Conservation (phyloP, 2,329 filamentous ascomycete genomes). For the Cyclaneusma minus region DNA sequence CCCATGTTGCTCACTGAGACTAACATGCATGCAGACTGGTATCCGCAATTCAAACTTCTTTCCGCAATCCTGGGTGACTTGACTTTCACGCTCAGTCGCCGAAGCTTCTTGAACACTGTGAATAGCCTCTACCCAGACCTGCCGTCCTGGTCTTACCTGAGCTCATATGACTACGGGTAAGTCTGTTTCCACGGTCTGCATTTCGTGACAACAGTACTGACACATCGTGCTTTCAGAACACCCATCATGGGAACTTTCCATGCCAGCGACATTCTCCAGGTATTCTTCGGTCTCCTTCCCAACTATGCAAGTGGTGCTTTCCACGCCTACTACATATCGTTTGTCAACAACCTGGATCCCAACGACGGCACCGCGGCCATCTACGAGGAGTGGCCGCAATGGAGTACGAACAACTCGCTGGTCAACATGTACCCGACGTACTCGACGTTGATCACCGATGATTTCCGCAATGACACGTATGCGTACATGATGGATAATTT, state of each 20-base stretch:
- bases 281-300: conserved; percentile 48
- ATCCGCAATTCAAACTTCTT: conserved; percentile 63
- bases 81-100: conserved; percentile 57
- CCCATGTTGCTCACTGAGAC: too few species aligned
- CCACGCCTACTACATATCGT: conserved; percentile 57
- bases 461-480: conserved; percentile 29
- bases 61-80: conserved; percentile 63
- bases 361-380: conserved; percentile 34
- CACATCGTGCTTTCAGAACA: too few species aligned
- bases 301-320: conserved; percentile 45
- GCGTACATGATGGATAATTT: conserved; percentile 21
- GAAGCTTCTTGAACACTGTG: conserved; percentile 40
- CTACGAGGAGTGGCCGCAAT: conserved; percentile 35
- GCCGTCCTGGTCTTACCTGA: conserved; percentile 59
- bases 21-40: too few species aligned
- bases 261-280: conserved; percentile 49
- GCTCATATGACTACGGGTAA: conserved; percentile 58
- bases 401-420: conserved; percentile 32
- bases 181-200: too few species aligned
- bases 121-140: conserved; percentile 35
- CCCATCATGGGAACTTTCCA: conserved; percentile 67
- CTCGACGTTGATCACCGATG: conserved; percentile 25
- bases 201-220: too few species aligned
- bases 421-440: conserved; percentile 27
- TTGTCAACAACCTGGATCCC: conserved; percentile 55